A percentile compares a stretch with the other conserved stretches of the same genome.
Evolutionary conservation across 139 green algal genomes (phyloP).

Genomic region (Chlorella vulgaris): DNA sequence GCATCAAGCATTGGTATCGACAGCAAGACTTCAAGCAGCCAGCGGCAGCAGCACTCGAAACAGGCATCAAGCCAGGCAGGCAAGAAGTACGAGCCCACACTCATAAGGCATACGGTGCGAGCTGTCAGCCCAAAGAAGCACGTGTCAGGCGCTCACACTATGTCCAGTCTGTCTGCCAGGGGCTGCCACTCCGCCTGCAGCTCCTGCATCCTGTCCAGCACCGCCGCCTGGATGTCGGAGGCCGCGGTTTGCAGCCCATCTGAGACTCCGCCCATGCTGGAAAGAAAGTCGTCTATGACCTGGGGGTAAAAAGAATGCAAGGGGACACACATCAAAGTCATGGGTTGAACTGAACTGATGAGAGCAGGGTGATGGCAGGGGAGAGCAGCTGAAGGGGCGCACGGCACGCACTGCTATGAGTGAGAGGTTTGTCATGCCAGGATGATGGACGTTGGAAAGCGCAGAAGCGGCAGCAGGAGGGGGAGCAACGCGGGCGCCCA

Average conservation of each 20-base stretch:
- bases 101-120: background rate
- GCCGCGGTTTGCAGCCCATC: background rate
- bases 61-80: background rate
- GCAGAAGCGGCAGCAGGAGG: too few species aligned
- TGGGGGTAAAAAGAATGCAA: background rate
- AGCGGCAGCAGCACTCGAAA: background rate
- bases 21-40: background rate
- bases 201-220: background rate
- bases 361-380: too few species aligned
- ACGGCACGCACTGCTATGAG: too few species aligned
- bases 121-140: background rate
- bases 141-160: conserved; percentile 3
- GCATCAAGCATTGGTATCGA: background rate
- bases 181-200: conserved; percentile 22
- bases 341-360: too few species aligned
- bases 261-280: background rate
- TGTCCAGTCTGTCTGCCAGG: background rate
- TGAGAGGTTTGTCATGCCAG: too few species aligned
- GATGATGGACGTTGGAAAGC: too few species aligned
- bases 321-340: too few species aligned
- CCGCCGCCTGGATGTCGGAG: background rate
- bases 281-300: background rate
- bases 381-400: too few species aligned
- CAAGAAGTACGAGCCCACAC: background rate
- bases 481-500: too few species aligned